Percentiles rank a stretch among this genome's conserved stretches.
These are phyloP conservation scores for Colletotrichum aenigma DNA, from an alignment of 2,329 filamentous ascomycete genomes.

Conservation along the genomic window DNA sequence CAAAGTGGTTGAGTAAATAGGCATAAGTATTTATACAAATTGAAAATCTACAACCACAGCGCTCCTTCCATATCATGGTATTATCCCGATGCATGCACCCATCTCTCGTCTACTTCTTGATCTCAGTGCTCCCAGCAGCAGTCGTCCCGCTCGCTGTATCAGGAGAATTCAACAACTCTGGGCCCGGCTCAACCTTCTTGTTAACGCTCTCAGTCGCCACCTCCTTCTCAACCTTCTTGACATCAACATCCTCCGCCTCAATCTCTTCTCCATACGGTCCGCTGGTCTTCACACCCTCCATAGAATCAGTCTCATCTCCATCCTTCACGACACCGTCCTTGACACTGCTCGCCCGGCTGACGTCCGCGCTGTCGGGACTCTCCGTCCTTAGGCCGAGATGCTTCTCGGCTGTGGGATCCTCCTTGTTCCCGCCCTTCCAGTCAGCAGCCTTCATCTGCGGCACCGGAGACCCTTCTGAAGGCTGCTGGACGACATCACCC, in stretches of 20 bases:
- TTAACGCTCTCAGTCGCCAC: neutral
- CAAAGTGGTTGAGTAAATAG: too few species aligned
- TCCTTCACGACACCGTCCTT: conserved; percentile 37
- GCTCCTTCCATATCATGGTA: neutral
- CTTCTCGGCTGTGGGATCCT: conserved; percentile 57
- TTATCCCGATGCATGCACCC: neutral
- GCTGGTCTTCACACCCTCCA: conserved; percentile 39
- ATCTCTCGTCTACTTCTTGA: neutral
- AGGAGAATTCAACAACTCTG: neutral
- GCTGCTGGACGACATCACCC: conserved; percentile 58
- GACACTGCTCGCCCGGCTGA: conserved; percentile 77
- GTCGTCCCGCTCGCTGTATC: conserved; percentile 14
- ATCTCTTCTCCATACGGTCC: conserved; percentile 37
- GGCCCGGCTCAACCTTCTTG: neutral
- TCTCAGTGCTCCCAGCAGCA: neutral
- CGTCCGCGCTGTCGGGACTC: conserved; percentile 66
- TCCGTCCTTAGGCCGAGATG: conserved; percentile 71
- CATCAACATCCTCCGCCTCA: conserved; percentile 9
- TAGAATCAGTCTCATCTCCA: conserved; percentile 22
- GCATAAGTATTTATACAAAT: neutral
- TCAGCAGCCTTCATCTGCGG: conserved; percentile 73
- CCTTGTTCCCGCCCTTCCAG: conserved; percentile 68
- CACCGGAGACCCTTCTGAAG: conserved; percentile 69
- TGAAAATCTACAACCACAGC: neutral
- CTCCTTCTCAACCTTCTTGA: neutral